A percentile compares a stretch with the other conserved stretches of the same genome.
phyloP scores from a whole-genome alignment of 306 rosid genomes.

The Castanopsis chinensis region DNA sequence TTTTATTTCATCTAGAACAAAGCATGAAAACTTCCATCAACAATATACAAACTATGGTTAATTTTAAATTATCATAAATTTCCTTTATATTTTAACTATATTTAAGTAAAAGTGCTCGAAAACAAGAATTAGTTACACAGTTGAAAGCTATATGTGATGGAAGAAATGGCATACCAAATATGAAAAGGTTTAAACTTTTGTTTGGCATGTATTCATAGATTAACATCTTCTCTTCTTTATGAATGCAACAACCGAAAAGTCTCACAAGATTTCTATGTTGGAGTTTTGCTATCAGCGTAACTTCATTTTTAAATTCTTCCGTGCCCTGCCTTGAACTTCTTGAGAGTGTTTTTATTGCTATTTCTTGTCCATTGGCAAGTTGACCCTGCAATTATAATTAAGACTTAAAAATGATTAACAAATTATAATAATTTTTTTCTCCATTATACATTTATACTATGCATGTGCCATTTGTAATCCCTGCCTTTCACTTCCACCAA shows the following conservation, averaged over 20 bases:
- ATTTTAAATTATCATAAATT: too few species aligned
- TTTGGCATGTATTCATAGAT: conserved; percentile 46
- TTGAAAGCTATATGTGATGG: not conserved
- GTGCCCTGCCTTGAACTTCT: conserved; percentile 36
- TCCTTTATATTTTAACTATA: too few species aligned
- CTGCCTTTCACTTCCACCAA: too few species aligned
- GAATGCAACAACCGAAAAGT: conserved; percentile 36
- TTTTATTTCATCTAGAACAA: not conserved
- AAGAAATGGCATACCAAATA: conserved; percentile 27
- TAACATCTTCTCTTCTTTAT: conserved; percentile 35
- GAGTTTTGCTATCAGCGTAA: conserved; percentile 31
- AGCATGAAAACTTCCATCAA: not conserved
- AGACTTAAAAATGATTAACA: not conserved
- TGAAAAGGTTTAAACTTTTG: conserved; percentile 37
- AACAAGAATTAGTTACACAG: too few species aligned
- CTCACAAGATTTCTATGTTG: conserved; percentile 45
- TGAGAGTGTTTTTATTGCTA: conserved; percentile 40
- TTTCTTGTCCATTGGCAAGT: conserved; percentile 24
- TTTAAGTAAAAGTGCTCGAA: not conserved
- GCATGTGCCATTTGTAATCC: too few species aligned
- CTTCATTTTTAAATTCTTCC: conserved; percentile 38
- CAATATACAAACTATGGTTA: too few species aligned
- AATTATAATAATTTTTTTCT: too few species aligned
- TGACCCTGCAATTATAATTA: conserved; percentile 22
- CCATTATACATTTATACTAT: too few species aligned